Conservation (phyloP, 2,329 filamentous ascomycete genomes). For the Pyrenochaeta sp. region DNA sequence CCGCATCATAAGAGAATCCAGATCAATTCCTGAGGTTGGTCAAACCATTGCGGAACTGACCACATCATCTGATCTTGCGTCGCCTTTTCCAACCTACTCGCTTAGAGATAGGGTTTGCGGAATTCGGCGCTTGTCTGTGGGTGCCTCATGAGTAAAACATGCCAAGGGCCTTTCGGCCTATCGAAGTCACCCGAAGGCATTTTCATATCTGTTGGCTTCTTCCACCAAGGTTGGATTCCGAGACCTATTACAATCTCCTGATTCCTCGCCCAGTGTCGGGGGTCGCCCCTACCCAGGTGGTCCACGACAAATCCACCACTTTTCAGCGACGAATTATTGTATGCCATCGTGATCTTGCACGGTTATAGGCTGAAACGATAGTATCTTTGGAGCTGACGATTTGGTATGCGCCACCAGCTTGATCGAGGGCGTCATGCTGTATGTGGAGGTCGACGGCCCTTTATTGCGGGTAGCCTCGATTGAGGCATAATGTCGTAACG, state of each 20-base stretch:
- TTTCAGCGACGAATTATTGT: neutral
- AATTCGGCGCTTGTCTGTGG: constrained; percentile 6
- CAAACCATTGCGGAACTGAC: too few species aligned
- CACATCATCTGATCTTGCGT: too few species aligned
- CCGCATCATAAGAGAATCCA: too few species aligned
- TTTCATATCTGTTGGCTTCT: constrained; percentile 47
- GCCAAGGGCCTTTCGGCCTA: constrained; percentile 43
- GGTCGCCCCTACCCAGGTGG: constrained; percentile 39
- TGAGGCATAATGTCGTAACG: neutral
- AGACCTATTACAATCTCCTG: constrained; percentile 32
- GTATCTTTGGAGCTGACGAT: constrained; percentile 17
- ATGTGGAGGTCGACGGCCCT: neutral
- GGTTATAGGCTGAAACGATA: constrained; percentile 11
- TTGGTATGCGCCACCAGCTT: constrained; percentile 10
- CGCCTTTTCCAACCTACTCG: too few species aligned
- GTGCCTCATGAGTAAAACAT: constrained; percentile 40
- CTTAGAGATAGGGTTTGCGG: neutral
- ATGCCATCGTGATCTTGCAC: constrained; percentile 10
- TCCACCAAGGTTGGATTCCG: constrained; percentile 29
- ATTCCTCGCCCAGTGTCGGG: constrained; percentile 30
- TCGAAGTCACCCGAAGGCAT: constrained; percentile 29
- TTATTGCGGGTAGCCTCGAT: neutral
- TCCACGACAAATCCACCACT: constrained; percentile 9
- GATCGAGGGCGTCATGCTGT: neutral
- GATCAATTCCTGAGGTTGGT: too few species aligned